These are phyloP conservation scores for Globisporangium paroecandrum DNA, from an alignment of 352 stramenopile species.

Conservation along the genomic window DNA sequence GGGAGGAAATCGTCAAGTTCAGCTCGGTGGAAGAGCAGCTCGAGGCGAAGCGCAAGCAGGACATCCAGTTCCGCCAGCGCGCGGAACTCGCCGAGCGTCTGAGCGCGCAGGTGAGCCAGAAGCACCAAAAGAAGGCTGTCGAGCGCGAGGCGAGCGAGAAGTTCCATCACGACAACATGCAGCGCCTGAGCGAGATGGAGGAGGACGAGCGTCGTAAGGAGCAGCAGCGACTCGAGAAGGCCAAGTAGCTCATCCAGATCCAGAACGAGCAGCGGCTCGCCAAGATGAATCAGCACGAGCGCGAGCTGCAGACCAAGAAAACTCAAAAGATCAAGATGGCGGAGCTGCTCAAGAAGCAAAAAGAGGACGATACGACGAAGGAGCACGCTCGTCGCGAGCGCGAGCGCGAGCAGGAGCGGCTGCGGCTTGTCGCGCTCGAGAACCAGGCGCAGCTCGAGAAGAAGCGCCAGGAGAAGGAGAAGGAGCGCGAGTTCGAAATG, in stretches of 20 bases:
- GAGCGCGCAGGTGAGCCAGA: slow-evolving; percentile 49
- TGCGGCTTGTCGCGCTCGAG: slow-evolving; percentile 53
- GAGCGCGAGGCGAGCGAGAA: slow-evolving; percentile 42
- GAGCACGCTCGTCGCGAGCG: slow-evolving; percentile 51
- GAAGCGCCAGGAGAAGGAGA: slow-evolving; percentile 51
- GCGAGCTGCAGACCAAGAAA: slow-evolving; percentile 48
- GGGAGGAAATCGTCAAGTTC: slow-evolving; percentile 83
- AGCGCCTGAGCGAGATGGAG: slow-evolving; percentile 44
- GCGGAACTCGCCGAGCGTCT: slow-evolving; percentile 40
- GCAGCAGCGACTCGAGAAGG: slow-evolving; percentile 39
- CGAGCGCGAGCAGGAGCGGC: slow-evolving; percentile 42
- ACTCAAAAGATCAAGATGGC: slow-evolving; percentile 48
- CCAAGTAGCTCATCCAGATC: slow-evolving; percentile 61
- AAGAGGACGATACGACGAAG: slow-evolving; percentile 46
- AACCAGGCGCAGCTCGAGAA: slow-evolving; percentile 60
- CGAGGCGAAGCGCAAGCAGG: slow-evolving; percentile 44
- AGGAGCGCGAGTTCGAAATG: slow-evolving; percentile 56
- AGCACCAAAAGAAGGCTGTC: slow-evolving; percentile 29
- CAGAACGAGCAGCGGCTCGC: slow-evolving; percentile 61
- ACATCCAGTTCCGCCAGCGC: slow-evolving; percentile 27
- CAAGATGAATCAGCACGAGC: slow-evolving; percentile 56
- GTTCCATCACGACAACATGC: slow-evolving; percentile 51
- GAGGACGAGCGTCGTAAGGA: slow-evolving; percentile 61
- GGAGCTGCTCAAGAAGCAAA: slow-evolving; percentile 46
- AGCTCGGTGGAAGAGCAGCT: slow-evolving; percentile 62